Evolutionary conservation across 352 stramenopile species (phyloP).

Genomic region (Pythium insidiosum): DNA sequence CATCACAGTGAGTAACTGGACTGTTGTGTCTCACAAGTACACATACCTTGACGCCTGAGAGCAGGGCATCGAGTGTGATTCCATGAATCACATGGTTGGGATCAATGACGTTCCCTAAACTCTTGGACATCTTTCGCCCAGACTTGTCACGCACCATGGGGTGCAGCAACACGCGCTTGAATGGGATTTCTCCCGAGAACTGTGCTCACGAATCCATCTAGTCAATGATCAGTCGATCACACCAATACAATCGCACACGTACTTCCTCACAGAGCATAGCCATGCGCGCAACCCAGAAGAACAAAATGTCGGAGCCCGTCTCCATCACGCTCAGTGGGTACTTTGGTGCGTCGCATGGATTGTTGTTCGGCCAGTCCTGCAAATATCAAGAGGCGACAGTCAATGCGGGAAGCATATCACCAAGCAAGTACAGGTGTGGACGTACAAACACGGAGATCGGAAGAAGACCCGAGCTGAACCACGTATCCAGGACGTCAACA

Average conservation of each 20-base stretch:
- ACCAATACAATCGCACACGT: too few relatives aligned
- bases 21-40: not conserved
- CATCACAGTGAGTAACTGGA: not conserved
- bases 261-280: constrained; percentile 99
- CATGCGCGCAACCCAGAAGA: constrained; percentile 99
- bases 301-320: constrained; percentile 98
- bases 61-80: constrained; percentile 90
- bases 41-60: constrained; percentile 85
- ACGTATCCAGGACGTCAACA: constrained; percentile 99
- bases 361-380: constrained; percentile 93
- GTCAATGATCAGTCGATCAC: too few relatives aligned
- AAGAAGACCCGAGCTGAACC: constrained; percentile 98
- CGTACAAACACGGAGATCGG: constrained; percentile 78
- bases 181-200: constrained; percentile 94
- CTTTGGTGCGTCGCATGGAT: constrained; percentile 25
- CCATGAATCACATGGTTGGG: constrained; percentile 98
- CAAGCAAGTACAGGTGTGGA: too few relatives aligned
- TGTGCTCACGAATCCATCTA: constrained; percentile 10
- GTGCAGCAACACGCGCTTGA: constrained; percentile 97
- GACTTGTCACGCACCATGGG: constrained; percentile 99
- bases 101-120: constrained; percentile 99
- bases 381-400: constrained; percentile 31
- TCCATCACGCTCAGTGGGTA: constrained; percentile 78
- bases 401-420: too few relatives aligned
- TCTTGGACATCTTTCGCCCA: constrained; percentile 99